Conservation (phyloP, 2,329 filamentous ascomycete genomes). For the Cytospora piceicola region DNA sequence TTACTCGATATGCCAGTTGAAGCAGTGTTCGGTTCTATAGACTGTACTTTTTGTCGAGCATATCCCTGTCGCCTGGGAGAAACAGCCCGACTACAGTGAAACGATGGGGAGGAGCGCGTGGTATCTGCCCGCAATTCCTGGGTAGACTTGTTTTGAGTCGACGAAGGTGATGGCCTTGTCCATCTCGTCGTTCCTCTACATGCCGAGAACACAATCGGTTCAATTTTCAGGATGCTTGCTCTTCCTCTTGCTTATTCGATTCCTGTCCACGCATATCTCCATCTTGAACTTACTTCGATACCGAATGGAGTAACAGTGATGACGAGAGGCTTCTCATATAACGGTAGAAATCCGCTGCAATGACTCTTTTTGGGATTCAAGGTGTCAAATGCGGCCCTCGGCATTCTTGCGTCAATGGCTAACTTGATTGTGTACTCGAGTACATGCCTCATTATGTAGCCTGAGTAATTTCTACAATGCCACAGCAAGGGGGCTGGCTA, state of each 20-base stretch:
- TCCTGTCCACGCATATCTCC: slow-evolving; percentile 5
- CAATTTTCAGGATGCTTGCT: neutral
- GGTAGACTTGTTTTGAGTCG: slow-evolving; percentile 31
- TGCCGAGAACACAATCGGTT: slow-evolving; percentile 21
- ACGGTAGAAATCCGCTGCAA: too few relatives aligned
- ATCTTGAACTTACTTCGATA: neutral
- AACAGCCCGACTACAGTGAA: slow-evolving; percentile 34
- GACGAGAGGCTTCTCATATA: too few relatives aligned
- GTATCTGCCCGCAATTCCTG: slow-evolving; percentile 19
- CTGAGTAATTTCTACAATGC: too few relatives aligned
- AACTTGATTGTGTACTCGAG: too few relatives aligned
- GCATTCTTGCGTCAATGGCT: too few relatives aligned
- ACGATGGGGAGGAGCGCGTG: slow-evolving; percentile 34
- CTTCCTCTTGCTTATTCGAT: neutral
- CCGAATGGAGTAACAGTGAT: slow-evolving; percentile 3
- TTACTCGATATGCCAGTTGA: neutral
- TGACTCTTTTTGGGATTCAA: too few relatives aligned
- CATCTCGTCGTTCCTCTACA: slow-evolving; percentile 25
- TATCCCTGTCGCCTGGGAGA: slow-evolving; percentile 32
- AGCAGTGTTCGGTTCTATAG: neutral
- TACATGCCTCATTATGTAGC: too few relatives aligned
- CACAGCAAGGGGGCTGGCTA: too few relatives aligned
- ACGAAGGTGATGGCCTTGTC: slow-evolving; percentile 22
- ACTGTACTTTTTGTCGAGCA: neutral
- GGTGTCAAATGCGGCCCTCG: too few relatives aligned